Conservation (phyloP, 208 protist species). For the Trypanosoma platydactyli region DNA sequence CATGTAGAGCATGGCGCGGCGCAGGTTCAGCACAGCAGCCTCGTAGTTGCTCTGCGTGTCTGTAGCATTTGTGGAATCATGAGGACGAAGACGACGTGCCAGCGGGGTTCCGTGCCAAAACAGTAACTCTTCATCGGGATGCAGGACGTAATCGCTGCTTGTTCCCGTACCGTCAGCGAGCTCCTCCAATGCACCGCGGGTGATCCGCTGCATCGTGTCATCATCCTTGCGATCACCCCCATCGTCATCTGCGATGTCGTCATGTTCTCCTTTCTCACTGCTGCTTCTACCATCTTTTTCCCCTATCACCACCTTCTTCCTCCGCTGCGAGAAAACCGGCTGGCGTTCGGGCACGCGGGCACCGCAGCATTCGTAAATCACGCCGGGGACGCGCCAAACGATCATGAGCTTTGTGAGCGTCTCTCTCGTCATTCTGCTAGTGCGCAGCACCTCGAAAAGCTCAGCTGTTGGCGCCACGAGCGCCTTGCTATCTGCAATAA, state of each 20-base stretch:
- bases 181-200: constrained; percentile 47
- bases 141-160: constrained; percentile 40
- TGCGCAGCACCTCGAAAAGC: constrained; percentile 53
- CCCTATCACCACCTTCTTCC: background rate
- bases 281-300: background rate
- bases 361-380: constrained; percentile 72
- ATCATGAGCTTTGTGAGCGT: constrained; percentile 75
- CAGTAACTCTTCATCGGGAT: constrained; percentile 60
- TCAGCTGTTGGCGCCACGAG: constrained; percentile 64
- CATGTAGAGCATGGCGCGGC: constrained; percentile 83
- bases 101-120: constrained; percentile 74
- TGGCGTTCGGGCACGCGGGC: constrained; percentile 48
- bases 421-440: constrained; percentile 49
- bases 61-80: background rate
- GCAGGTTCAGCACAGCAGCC: constrained; percentile 63
- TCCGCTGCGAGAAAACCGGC: constrained; percentile 10
- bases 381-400: constrained; percentile 67
- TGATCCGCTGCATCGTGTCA: constrained; percentile 9
- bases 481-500: constrained; percentile 41
- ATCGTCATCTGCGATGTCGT: background rate
- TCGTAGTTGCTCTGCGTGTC: constrained; percentile 34
- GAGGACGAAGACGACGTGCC: constrained; percentile 36
- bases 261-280: background rate
- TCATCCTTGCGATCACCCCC: constrained; percentile 1
- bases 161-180: constrained; percentile 18